phyloP scores from a whole-genome alignment of 345 rosid genomes.

The Syzygium grande region DNA sequence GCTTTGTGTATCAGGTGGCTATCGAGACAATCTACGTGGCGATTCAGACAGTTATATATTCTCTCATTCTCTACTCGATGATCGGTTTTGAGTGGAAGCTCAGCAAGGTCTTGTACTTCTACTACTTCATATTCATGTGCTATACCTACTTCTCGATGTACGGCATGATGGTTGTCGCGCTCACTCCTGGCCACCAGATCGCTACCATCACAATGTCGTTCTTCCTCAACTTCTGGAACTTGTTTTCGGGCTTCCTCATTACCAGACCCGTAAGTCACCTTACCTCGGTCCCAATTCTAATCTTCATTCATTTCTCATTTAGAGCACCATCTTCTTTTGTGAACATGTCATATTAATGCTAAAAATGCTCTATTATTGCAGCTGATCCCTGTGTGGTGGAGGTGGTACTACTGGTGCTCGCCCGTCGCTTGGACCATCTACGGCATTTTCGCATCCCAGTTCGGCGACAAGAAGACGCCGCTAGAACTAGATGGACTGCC shows the following conservation, averaged over 20 bases:
- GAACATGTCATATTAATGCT: not conserved
- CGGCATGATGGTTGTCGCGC: slow-evolving; percentile 25
- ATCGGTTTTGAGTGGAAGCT: slow-evolving; percentile 18
- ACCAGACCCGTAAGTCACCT: slow-evolving; percentile 14
- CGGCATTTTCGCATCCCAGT: slow-evolving; percentile 9
- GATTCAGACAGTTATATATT: slow-evolving; percentile 10
- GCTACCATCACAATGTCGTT: slow-evolving; percentile 18
- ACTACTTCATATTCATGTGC: slow-evolving; percentile 23
- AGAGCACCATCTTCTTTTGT: not conserved
- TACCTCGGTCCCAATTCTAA: not conserved
- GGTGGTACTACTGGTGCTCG: slow-evolving; percentile 16
- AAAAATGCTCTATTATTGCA: not conserved
- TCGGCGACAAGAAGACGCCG: not conserved
- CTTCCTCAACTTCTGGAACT: slow-evolving; percentile 21
- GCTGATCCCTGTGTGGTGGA: slow-evolving; percentile 23
- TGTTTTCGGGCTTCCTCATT: slow-evolving; percentile 23
- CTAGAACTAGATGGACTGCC: not conserved
- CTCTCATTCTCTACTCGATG: slow-evolving; percentile 10
- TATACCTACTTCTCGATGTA: slow-evolving; percentile 24
- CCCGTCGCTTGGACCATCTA: slow-evolving; percentile 17
- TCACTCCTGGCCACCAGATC: slow-evolving; percentile 26
- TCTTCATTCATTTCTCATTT: not conserved
- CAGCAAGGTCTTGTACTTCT: slow-evolving; percentile 14
- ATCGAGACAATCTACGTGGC: slow-evolving; percentile 23
- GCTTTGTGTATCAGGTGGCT: slow-evolving; percentile 11